Percentiles rank a stretch among this genome's conserved stretches.
phyloP scores from a whole-genome alignment of 192 early-diverging fungal genomes.

The Coemansia sp. region DNA sequence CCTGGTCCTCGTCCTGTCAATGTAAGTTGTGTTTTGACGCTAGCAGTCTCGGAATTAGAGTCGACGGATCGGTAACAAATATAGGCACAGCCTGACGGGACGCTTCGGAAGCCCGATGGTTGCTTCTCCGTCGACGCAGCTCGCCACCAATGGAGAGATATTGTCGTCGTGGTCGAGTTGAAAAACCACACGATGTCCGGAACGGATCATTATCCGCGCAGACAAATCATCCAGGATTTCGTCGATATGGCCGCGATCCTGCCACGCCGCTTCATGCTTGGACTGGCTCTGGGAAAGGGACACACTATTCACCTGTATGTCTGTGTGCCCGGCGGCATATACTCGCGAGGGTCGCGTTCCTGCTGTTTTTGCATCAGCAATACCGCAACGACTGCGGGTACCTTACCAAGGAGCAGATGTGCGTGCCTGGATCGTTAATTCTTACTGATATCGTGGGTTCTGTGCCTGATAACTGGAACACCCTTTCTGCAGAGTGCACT shows the following conservation, averaged over 20 bases:
- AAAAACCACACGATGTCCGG: not conserved
- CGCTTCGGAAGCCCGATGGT: not conserved
- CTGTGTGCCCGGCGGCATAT: not conserved
- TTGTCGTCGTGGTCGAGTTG: not conserved
- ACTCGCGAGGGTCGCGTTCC: not conserved
- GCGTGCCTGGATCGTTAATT: not conserved
- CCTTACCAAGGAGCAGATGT: not conserved
- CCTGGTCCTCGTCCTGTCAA: too few relatives aligned
- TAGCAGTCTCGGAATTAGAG: too few relatives aligned
- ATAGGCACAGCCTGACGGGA: not conserved
- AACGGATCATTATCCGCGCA: not conserved
- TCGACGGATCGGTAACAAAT: too few relatives aligned
- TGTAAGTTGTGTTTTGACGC: too few relatives aligned
- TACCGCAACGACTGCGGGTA: not conserved
- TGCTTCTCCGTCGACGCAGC: not conserved
- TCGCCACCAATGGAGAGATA: not conserved
- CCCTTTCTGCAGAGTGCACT: not conserved
- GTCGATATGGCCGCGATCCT: slow-evolving; percentile 1
- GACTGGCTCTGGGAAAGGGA: not conserved
- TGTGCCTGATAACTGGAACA: not conserved
- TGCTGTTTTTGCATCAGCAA: slow-evolving; percentile 1
- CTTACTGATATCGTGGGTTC: not conserved
- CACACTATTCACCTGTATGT: not conserved
- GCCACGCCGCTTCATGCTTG: slow-evolving; percentile 4
- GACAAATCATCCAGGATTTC: slow-evolving; percentile 1